Evolutionary conservation across 164 flowering plant species (phyloP), one percentile per base, ranked within the genome.

Genomic region (Annona cherimola): DNA sequence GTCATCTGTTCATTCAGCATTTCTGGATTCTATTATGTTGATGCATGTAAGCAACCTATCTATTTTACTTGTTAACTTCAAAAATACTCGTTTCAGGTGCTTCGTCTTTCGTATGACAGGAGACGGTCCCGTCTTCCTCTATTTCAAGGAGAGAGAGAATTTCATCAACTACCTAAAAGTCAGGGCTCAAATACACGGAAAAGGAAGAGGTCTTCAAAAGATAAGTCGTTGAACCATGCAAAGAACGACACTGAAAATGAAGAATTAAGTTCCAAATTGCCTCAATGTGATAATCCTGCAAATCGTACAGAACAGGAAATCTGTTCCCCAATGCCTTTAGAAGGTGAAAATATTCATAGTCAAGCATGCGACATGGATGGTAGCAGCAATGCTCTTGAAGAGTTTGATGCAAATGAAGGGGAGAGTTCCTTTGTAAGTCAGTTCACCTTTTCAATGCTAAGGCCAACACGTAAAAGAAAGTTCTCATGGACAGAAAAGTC

Each of bases 401-500:
- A 80, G 55, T 69, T 59, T 14, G 81, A 73, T 65, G 54, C 63
- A 63, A 71, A 42, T 72, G 87, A 80, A 63, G 86, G 81, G n/a
- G 87, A 78, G 60, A 81, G 69, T 78, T 76, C 81, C 64, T 71
- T 74, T 67, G 69, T 79, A 57, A 75, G 72, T 43, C 80, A 79
- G 64, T 72, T 74, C 79, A 76, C 83, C 26, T 73, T 76, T 68
- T 55, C 86, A 71, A 82, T 76, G 76, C 59, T 74, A 63, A 85
- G 76, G 74, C 76, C 80, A 43, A 69, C 84, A 59, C 95, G 86
- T 7, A 79, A 67, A 67, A 79, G 69, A 74, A 90, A 81, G 75
- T 89, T 85, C 79, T 75, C 71, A 41, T 95, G 99, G 97, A 83
- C 90, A 61, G 94, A 90, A 64, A 76, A 75, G 69, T 83, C 88